Conservation (phyloP, 106 monocot species). For the Phalaenopsis equestris region DNA sequence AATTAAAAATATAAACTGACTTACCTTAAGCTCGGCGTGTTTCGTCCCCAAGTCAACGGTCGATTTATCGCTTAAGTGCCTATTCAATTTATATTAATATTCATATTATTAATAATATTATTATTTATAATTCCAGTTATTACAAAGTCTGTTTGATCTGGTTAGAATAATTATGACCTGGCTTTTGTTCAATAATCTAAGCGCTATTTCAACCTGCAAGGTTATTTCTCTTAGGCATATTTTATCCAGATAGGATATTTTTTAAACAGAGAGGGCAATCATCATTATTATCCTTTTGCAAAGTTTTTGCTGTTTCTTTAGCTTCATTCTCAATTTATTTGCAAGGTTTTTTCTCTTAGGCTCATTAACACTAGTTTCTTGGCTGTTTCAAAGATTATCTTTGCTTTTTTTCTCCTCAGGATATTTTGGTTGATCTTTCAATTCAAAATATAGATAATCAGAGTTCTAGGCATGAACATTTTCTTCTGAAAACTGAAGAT, state of each 20-base stretch:
- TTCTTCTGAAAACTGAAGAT: constrained; percentile 28
- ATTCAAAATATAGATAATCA: constrained; percentile 29
- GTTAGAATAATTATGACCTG: neutral
- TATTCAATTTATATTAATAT: too few species aligned
- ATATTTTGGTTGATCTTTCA: constrained; percentile 31
- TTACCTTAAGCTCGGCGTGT: too few species aligned
- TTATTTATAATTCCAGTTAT: too few species aligned
- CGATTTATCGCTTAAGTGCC: too few species aligned
- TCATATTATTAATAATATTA: too few species aligned
- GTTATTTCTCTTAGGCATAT: neutral
- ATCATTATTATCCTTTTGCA: neutral
- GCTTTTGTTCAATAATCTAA: neutral
- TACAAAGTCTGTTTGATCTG: neutral
- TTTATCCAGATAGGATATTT: neutral
- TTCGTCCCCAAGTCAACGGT: too few species aligned
- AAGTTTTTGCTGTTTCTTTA: neutral
- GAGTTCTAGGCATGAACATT: constrained; percentile 22
- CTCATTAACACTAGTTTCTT: neutral
- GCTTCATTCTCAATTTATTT: neutral
- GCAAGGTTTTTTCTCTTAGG: neutral
- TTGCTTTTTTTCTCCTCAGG: constrained; percentile 25
- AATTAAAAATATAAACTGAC: too few species aligned
- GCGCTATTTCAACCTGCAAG: neutral
- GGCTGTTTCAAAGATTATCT: neutral
- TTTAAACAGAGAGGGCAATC: neutral